phyloP scores from a whole-genome alignment of 2,329 filamentous ascomycete genomes.

The Amylocarpus encephaloides region DNA sequence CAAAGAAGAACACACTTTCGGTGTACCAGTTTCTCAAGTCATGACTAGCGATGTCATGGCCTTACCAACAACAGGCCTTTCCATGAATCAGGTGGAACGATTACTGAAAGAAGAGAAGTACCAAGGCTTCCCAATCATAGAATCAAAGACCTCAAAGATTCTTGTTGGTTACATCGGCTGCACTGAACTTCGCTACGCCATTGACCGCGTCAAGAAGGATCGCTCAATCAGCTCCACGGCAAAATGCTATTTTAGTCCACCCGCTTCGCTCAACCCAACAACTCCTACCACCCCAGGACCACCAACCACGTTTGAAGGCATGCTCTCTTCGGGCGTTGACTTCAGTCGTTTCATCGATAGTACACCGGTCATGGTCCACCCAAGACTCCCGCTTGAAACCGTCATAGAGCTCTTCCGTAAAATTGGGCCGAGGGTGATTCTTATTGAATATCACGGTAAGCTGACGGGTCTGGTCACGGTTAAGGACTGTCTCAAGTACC shows the following conservation, averaged over 20 bases:
- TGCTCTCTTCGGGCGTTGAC: constrained; percentile 58
- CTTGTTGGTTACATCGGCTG: constrained; percentile 88
- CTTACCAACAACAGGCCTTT: constrained; percentile 68
- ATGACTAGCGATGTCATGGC: constrained; percentile 76
- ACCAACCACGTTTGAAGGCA: constrained; percentile 52
- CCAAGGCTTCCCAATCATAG: constrained; percentile 89
- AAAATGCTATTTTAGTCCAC: constrained; percentile 65
- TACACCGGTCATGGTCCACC: constrained; percentile 86
- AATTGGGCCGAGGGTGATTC: constrained; percentile 86
- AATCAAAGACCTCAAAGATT: constrained; percentile 61
- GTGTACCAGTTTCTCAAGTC: constrained; percentile 82
- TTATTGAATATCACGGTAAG: constrained; percentile 83
- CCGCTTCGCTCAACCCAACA: constrained; percentile 31
- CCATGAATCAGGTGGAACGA: constrained; percentile 68
- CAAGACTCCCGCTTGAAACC: constrained; percentile 84
- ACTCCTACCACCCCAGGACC: constrained; percentile 33
- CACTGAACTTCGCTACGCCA: constrained; percentile 84
- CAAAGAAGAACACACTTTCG: constrained; percentile 96
- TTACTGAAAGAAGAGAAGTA: constrained; percentile 73
- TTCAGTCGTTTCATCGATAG: constrained; percentile 83
- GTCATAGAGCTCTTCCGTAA: constrained; percentile 99
- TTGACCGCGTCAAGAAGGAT: constrained; percentile 70
- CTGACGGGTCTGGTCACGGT: constrained; percentile 85
- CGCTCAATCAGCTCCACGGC: constrained; percentile 59
- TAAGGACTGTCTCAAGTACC: constrained; percentile 95